Base-by-base conservation (phyloP, 495 filamentous ascomycete genomes). In the Podospora appendiculata region DNA sequence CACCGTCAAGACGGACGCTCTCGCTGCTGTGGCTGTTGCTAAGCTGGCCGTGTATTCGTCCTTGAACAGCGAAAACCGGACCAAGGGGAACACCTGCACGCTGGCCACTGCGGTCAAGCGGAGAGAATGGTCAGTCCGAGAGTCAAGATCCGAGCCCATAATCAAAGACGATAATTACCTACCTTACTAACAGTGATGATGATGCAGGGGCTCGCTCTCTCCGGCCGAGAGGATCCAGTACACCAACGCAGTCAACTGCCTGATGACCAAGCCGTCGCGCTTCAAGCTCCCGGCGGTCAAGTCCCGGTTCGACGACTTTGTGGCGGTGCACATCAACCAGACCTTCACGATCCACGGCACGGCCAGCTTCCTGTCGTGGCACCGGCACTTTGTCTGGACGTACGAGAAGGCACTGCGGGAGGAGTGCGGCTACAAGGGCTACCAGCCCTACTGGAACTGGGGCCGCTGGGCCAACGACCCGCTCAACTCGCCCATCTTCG, bases 391-490 rank as follows among this genome's bases (percentile, higher is more conserved):
- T 58, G 71, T 76, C 35, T 78, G 66, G 51, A 64, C 65, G 3
- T 88, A 81, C 61, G 87, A 89, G 63, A 73, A 82, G 57, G 80
- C 84, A 1, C 70, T 90, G 4, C 75, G 79, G 16, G 73, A 80
- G 11, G 85, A 90, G 53, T 89, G 87, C 58, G 82, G 81, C 32
- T 89, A 87, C 56, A 75, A 60, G 0, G 83, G 84, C 25, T 67
- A 68, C 48, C 76, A 79, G 39, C 76, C 68, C 33, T 86, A 84
- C 68, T 86, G 83, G 83, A 74, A 86, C 69, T 88, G 84, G 84
- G 64, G 68, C 11, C 68, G 77, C 16, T 73, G 72, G 33, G 70
- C 72, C 33, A 25, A 39, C 9, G 34, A 58, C 4, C 65, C 69
- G 8, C 71, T 82, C 19, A 65, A 70, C 19, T 86, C 80, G 19